Evolutionary conservation across 2,329 filamentous ascomycete species (phyloP).

Genomic region (Blumeria graminis): DNA sequence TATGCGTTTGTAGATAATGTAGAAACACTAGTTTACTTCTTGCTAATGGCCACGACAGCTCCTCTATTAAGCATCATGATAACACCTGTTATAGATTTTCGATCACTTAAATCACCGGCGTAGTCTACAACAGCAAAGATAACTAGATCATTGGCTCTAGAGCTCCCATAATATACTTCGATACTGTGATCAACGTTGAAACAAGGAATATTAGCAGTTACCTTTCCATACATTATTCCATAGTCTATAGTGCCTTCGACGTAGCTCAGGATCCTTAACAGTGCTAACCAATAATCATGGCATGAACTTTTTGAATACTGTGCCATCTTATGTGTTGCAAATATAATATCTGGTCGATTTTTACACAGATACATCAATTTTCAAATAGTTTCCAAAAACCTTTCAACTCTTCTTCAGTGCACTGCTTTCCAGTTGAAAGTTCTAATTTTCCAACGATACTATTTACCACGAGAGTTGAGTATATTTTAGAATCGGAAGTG

Average conservation of each 20-base stretch:
- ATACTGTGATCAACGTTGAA: background rate
- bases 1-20: background rate
- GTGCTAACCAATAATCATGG: background rate
- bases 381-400: background rate
- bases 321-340: background rate
- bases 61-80: background rate
- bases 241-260: background rate
- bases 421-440: background rate
- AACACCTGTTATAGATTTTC: background rate
- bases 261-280: background rate
- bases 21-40: background rate
- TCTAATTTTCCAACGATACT: background rate
- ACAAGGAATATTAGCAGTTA: background rate
- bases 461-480: background rate
- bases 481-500: background rate
- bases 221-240: background rate
- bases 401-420: background rate
- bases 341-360: background rate
- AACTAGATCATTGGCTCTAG: background rate
- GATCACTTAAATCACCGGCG: no score
- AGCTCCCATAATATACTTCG: background rate
- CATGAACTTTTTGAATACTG: background rate
- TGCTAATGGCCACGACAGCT: background rate
- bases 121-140: background rate
- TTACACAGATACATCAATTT: background rate